Evolutionary conservation across 768 basidiomycete species (phyloP).

Genomic region (Macrolepiota dolichaula): DNA sequence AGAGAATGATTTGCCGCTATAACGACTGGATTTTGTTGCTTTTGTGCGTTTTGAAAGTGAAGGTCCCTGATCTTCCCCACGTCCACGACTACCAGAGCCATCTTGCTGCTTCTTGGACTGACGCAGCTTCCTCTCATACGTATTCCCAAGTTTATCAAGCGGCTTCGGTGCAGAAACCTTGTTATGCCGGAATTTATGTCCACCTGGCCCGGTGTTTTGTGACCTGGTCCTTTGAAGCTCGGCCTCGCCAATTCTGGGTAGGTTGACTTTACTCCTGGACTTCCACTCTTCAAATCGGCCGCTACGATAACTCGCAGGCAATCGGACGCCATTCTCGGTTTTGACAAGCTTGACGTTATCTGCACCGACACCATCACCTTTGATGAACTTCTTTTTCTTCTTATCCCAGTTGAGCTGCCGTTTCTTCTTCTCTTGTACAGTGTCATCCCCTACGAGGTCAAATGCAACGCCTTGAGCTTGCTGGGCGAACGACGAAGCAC

Average conservation of each 20-base stretch:
- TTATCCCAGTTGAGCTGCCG: slow-evolving; percentile 88
- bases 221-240: slow-evolving; percentile 33
- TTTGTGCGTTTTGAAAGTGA: slow-evolving; percentile 16
- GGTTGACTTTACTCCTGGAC: slow-evolving; percentile 61
- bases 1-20: slow-evolving; percentile 56
- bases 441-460: slow-evolving; percentile 81
- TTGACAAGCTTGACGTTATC: slow-evolving; percentile 93
- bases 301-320: slow-evolving; percentile 90
- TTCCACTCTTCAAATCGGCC: slow-evolving; percentile 98
- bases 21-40: slow-evolving; percentile 40
- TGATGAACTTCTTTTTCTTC: slow-evolving; percentile 92
- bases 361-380: slow-evolving; percentile 79
- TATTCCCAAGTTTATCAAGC: slow-evolving; percentile 66
- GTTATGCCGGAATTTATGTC: slow-evolving; percentile 73
- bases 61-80: slow-evolving; percentile 8
- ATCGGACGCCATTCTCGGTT: slow-evolving; percentile 86
- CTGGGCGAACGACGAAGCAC: slow-evolving; percentile 80
- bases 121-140: slow-evolving; percentile 73
- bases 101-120: slow-evolving; percentile 55
- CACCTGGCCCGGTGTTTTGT: slow-evolving; percentile 42
- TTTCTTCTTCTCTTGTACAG: slow-evolving; percentile 45
- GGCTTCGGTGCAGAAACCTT: slow-evolving; percentile 64
- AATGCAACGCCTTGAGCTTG: slow-evolving; percentile 81
- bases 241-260: slow-evolving; percentile 82
- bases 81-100: slow-evolving; percentile 22